These are phyloP conservation scores for Fusarium coffeatum DNA, from an alignment of 2,329 filamentous ascomycete species.

Conservation along the genomic window DNA sequence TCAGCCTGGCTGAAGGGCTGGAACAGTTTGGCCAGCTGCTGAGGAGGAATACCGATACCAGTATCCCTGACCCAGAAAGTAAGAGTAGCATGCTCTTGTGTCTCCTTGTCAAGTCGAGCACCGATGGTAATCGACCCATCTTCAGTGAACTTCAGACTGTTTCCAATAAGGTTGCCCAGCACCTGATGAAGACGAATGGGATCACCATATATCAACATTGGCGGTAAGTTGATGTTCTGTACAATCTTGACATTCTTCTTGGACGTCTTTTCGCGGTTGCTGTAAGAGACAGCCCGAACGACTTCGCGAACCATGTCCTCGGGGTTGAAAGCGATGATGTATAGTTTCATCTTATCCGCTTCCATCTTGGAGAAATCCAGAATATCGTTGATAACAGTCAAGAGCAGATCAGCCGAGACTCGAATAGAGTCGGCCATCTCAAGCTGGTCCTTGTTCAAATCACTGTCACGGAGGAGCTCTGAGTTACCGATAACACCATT, in stretches of 20 bases:
- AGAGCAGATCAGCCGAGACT: slow-evolving; percentile 83
- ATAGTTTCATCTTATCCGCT: slow-evolving; percentile 86
- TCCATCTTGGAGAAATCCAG: slow-evolving; percentile 96
- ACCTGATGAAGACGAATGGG: slow-evolving; percentile 75
- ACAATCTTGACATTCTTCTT: slow-evolving; percentile 72
- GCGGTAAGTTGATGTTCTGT: slow-evolving; percentile 77
- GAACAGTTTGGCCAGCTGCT: slow-evolving; percentile 87
- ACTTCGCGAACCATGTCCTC: slow-evolving; percentile 75
- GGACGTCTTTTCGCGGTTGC: slow-evolving; percentile 71
- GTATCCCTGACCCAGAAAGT: slow-evolving; percentile 91
- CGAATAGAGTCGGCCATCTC: slow-evolving; percentile 91
- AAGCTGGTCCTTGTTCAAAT: slow-evolving; percentile 78
- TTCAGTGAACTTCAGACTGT: slow-evolving; percentile 94
- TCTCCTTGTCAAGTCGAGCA: slow-evolving; percentile 78
- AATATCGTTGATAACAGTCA: slow-evolving; percentile 97
- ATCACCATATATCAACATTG: slow-evolving; percentile 77
- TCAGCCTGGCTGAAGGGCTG: slow-evolving; percentile 94
- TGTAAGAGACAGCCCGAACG: slow-evolving; percentile 73
- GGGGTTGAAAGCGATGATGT: slow-evolving; percentile 75
- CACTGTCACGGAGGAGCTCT: slow-evolving; percentile 82
- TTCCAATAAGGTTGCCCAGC: slow-evolving; percentile 86
- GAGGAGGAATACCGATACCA: slow-evolving; percentile 87
- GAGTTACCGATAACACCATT: slow-evolving; percentile 92
- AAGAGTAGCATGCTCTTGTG: slow-evolving; percentile 75
- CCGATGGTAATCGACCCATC: slow-evolving; percentile 86